Conservation (phyloP, 768 basidiomycete species). For the Naematelia encephala region DNA sequence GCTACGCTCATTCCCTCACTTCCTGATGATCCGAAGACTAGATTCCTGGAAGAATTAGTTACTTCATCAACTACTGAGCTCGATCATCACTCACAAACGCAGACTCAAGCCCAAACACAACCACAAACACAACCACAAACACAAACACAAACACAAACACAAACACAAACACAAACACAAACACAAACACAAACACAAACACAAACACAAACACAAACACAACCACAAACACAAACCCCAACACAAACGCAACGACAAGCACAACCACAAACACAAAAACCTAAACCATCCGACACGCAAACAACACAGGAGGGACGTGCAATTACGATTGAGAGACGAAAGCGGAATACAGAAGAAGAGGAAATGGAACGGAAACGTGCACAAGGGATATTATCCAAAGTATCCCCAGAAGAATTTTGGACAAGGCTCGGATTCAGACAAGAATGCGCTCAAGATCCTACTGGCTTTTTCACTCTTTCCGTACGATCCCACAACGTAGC, state of each 20-base stretch:
- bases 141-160: no score
- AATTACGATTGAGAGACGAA: constrained; percentile 48
- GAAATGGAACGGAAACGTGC: constrained; percentile 8
- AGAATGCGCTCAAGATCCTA: constrained; percentile 81
- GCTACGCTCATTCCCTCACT: constrained; percentile 81
- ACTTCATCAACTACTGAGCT: constrained; percentile 1
- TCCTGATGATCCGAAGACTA: constrained; percentile 93
- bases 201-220: no score
- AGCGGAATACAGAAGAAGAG: constrained; percentile 22
- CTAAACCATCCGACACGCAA: not conserved
- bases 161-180: no score
- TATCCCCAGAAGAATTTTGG: constrained; percentile 79
- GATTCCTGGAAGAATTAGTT: constrained; percentile 88
- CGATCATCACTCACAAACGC: no score
- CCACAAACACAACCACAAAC: no score
- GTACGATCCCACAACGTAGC: no score
- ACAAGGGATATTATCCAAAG: constrained; percentile 58
- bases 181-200: no score
- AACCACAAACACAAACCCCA: no score
- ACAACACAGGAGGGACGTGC: constrained; percentile 9
- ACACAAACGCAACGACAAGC: not conserved
- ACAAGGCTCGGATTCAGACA: constrained; percentile 94
- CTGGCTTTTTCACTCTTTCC: constrained; percentile 80
- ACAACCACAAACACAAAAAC: not conserved
- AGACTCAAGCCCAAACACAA: no score